Conservation (phyloP, 805 yeast species). For the Candida dajiaensis region DNA sequence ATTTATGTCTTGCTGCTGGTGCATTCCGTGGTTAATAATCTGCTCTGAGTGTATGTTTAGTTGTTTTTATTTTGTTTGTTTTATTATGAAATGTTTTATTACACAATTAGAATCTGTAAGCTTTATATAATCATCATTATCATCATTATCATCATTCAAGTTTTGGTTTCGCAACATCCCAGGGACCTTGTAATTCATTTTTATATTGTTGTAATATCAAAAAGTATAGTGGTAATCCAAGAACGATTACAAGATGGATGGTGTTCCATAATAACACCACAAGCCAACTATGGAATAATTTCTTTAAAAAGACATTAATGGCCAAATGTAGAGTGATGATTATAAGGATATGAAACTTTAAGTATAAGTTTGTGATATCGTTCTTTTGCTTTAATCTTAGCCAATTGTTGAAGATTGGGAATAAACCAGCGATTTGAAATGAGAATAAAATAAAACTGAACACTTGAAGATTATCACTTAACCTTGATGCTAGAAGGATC, state of each 20-base stretch:
- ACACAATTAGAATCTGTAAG: too few relatives aligned
- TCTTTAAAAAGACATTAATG: constrained; percentile 29
- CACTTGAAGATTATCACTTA: constrained; percentile 66
- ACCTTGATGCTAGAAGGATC: constrained; percentile 84
- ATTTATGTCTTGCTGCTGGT: constrained; percentile 90
- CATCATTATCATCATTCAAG: not conserved
- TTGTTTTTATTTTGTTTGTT: not conserved
- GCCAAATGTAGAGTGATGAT: constrained; percentile 5
- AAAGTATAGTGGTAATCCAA: constrained; percentile 66
- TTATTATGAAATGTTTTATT: not conserved
- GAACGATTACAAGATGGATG: constrained; percentile 40
- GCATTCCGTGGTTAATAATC: constrained; percentile 50
- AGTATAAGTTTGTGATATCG: not conserved
- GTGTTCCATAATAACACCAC: constrained; percentile 44
- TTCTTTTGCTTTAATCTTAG: constrained; percentile 22
- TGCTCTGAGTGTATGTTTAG: not conserved
- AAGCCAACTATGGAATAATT: constrained; percentile 33
- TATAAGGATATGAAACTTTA: constrained; percentile 1
- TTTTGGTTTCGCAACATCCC: constrained; percentile 84
- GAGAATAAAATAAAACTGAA: constrained; percentile 77
- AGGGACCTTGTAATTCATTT: constrained; percentile 85
- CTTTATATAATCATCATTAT: too few relatives aligned
- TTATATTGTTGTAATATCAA: constrained; percentile 70
- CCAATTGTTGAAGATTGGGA: constrained; percentile 65
- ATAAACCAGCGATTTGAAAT: constrained; percentile 62